Percentiles rank a stretch among this genome's conserved stretches.
Evolutionary conservation across 2,329 filamentous ascomycete species (phyloP).

Genomic region (Verticillium dahliae): DNA sequence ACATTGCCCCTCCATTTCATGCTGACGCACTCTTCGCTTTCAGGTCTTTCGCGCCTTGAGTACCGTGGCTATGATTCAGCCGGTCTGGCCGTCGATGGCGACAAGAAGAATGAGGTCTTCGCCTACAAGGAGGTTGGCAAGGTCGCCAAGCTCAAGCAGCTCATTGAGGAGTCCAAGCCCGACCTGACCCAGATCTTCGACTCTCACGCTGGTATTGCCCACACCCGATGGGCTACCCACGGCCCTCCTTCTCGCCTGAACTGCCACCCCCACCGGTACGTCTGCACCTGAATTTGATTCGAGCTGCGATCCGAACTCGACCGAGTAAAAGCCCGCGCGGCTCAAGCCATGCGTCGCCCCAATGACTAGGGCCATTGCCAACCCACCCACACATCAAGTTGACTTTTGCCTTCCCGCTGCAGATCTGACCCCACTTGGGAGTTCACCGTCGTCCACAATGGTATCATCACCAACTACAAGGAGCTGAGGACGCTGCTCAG

Average conservation of each 20-base stretch:
- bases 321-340: not conserved
- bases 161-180: conserved; percentile 77
- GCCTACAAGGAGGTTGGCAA: conserved; percentile 99
- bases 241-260: conserved; percentile 88
- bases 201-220: conserved; percentile 96
- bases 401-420: conserved; percentile 9
- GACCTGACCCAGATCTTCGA: conserved; percentile 92
- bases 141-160: conserved; percentile 90
- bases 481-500: conserved; percentile 90
- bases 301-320: not conserved
- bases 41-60: conserved; percentile 90
- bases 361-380: conserved; percentile 3
- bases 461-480: conserved; percentile 99
- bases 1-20: not conserved
- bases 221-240: conserved; percentile 98
- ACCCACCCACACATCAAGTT: not conserved
- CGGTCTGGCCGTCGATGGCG: conserved; percentile 88
- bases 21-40: conserved; percentile 7
- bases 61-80: conserved; percentile 99
- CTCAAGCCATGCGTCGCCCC: not conserved
- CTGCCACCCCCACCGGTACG: conserved; percentile 96
- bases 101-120: conserved; percentile 97
- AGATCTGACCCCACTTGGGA: conserved; percentile 94
- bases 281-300: not conserved
- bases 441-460: conserved; percentile 97